Evolutionary conservation across 2,329 filamentous ascomycete species (phyloP).

Genomic region (Clathrospora elynae): DNA sequence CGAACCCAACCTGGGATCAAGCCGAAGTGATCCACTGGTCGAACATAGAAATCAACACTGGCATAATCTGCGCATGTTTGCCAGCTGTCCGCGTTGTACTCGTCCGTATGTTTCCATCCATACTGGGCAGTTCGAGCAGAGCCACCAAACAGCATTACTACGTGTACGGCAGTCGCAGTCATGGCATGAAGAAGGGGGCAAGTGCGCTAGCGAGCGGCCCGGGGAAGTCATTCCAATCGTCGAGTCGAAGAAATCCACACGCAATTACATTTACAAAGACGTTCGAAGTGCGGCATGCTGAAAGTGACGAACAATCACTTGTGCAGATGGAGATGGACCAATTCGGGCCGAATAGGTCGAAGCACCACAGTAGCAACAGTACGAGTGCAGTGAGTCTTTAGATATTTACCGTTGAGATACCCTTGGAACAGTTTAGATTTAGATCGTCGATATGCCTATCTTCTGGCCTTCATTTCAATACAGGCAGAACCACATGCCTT

Average conservation of each 20-base stretch:
- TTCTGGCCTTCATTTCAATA: too few species aligned
- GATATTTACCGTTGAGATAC: too few species aligned
- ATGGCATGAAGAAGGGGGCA: constrained; percentile 32
- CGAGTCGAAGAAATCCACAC: constrained; percentile 1
- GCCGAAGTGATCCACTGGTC: constrained; percentile 50
- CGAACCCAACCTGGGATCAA: constrained; percentile 52
- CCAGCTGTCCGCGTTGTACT: constrained; percentile 50
- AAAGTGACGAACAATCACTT: constrained; percentile 19
- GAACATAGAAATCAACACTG: constrained; percentile 51
- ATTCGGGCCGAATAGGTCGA: constrained; percentile 7
- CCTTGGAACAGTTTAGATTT: too few species aligned
- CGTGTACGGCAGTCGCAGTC: constrained; percentile 17
- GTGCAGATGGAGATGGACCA: constrained; percentile 12
- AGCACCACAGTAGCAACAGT: constrained; percentile 7
- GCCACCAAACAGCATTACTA: constrained; percentile 20
- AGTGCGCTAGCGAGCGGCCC: constrained; percentile 11
- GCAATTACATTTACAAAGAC: constrained; percentile 24
- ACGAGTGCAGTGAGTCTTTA: constrained; percentile 19
- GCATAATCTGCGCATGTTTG: constrained; percentile 54
- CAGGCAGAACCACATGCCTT: too few species aligned
- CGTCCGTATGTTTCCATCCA: constrained; percentile 44
- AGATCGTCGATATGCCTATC: too few species aligned
- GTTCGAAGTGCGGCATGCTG: constrained; percentile 17
- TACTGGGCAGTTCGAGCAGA: constrained; percentile 45
- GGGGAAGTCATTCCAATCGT: constrained; percentile 5